These are phyloP conservation scores for Nicotiana knightiana DNA, from an alignment of 257 asterid genomes.

Conservation along the genomic window DNA sequence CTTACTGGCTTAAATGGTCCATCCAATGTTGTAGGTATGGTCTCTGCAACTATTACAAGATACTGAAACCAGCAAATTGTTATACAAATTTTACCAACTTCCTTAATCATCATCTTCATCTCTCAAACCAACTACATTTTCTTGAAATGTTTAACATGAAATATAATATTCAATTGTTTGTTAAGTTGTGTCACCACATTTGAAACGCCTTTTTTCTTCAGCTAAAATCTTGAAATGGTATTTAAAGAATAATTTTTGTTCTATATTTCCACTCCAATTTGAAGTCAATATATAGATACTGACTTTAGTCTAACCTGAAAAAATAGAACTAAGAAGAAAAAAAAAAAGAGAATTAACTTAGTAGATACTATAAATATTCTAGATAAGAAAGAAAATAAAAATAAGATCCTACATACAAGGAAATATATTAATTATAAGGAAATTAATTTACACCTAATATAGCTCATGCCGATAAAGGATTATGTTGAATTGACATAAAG, in stretches of 20 bases:
- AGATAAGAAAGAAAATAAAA: no score
- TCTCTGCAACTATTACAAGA: background rate
- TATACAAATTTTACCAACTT: background rate
- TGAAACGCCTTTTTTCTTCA: background rate
- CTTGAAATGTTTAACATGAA: background rate
- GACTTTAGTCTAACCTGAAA: no score
- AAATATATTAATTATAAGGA: no score
- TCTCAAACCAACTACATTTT: background rate
- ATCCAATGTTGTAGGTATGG: slow-evolving; percentile 58
- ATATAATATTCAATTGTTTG: background rate
- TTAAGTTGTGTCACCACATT: background rate
- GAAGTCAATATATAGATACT: no score
- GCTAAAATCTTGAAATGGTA: background rate
- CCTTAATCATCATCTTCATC: background rate
- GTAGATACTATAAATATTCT: no score
- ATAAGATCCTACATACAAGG: no score
- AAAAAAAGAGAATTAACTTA: no score
- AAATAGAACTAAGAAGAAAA: no score
- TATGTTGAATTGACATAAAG: background rate
- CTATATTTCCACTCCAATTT: no score
- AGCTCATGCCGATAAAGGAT: background rate
- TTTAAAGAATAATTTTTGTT: no score
- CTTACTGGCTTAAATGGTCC: slow-evolving; percentile 78
- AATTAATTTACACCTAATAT: no score
- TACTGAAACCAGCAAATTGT: background rate